A percentile compares a stretch with the other conserved stretches of the same genome.
phyloP scores from a whole-genome alignment of 192 early-diverging fungal species.

The Backusella parvicylindrica region DNA sequence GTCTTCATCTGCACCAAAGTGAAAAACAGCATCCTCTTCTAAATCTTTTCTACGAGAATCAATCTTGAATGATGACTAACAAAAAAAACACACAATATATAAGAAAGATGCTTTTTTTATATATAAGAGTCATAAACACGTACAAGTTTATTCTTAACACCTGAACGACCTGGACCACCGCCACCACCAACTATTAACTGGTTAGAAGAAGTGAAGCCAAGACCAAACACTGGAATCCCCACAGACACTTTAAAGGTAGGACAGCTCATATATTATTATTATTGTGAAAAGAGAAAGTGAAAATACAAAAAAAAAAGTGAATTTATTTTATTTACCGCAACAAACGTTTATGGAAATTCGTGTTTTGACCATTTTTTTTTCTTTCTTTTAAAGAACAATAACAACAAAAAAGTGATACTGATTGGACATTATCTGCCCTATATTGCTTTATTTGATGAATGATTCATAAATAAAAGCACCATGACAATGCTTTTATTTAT shows the following conservation, averaged over 20 bases:
- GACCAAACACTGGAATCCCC: constrained; percentile 60
- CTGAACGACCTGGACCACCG: constrained; percentile 76
- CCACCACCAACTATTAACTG: constrained; percentile 78
- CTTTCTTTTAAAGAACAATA: too few species aligned
- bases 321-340: background rate
- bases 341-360: background rate
- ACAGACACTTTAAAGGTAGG: constrained; percentile 40
- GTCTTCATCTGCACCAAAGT: constrained; percentile 62
- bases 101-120: background rate
- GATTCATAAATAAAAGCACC: too few species aligned
- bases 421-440: too few species aligned
- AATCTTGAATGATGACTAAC: constrained; percentile 52
- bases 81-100: background rate
- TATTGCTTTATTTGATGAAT: too few species aligned
- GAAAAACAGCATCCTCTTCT: constrained; percentile 28
- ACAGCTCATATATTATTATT: constrained; percentile 8
- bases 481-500: too few species aligned
- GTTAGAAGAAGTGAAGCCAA: constrained; percentile 54
- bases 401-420: too few species aligned
- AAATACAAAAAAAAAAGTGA: background rate
- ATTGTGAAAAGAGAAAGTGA: background rate
- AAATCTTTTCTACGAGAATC: constrained; percentile 33
- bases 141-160: constrained; percentile 89
- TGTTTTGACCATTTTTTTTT: background rate
- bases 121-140: constrained; percentile 5